These are phyloP conservation scores for Trametes elegans DNA, from an alignment of 768 basidiomycete species.

Conservation along the genomic window DNA sequence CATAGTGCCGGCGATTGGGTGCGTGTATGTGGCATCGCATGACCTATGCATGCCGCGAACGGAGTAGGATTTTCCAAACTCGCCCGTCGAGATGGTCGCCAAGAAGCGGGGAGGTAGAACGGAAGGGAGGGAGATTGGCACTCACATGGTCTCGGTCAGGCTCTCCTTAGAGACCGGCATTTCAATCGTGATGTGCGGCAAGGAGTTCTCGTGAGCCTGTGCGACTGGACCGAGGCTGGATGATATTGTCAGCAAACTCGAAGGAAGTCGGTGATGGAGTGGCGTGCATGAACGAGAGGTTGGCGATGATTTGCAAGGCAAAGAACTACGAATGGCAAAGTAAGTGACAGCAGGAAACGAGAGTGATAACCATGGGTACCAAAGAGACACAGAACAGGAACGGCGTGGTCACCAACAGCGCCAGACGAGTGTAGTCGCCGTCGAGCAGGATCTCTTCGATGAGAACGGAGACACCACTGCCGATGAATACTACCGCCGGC, in stretches of 20 bases:
- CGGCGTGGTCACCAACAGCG: constrained; percentile 61
- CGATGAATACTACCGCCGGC: constrained; percentile 75
- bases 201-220: constrained; percentile 82
- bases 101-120: too few relatives aligned
- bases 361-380: too few relatives aligned
- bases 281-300: constrained; percentile 64
- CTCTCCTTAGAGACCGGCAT: constrained; percentile 90
- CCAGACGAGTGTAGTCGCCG: constrained; percentile 59
- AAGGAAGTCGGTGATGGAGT: background rate
- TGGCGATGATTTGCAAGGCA: constrained; percentile 61
- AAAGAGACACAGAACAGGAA: constrained; percentile 75
- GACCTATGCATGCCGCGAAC: background rate
- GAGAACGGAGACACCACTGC: constrained; percentile 53
- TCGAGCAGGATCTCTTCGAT: constrained; percentile 71
- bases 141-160: constrained; percentile 78
- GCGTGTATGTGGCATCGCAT: background rate
- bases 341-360: background rate
- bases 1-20: too few relatives aligned
- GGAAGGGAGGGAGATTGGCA: too few relatives aligned
- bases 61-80: too few relatives aligned
- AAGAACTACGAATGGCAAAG: constrained; percentile 54
- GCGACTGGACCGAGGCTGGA: constrained; percentile 78
- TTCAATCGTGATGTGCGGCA: constrained; percentile 78
- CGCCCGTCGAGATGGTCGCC: too few relatives aligned
- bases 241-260: background rate